These are phyloP conservation scores for Heterobasidion occidentale DNA, from an alignment of 1,284 basidiomycete genomes.

Conservation along the genomic window DNA sequence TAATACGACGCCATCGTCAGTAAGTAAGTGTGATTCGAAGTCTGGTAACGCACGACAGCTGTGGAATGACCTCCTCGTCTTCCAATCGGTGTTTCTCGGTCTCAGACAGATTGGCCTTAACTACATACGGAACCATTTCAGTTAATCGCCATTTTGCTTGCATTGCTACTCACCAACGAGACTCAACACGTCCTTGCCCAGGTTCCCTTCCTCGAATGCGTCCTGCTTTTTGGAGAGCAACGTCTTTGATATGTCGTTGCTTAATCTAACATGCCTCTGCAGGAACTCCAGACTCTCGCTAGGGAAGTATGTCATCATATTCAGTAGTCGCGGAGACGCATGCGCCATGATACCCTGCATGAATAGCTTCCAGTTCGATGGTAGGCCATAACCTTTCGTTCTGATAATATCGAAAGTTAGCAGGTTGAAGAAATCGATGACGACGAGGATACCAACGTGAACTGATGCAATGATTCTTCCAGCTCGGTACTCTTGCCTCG, in stretches of 20 bases:
- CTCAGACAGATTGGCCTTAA: constrained; percentile 44
- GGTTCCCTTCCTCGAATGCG: constrained; percentile 21
- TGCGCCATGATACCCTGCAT: constrained; percentile 18
- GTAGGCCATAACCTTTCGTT: constrained; percentile 10
- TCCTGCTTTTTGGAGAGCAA: constrained; percentile 20
- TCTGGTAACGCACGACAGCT: constrained; percentile 35
- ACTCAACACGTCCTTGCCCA: constrained; percentile 31
- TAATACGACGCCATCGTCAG: constrained; percentile 7
- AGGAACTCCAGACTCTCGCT: constrained; percentile 26
- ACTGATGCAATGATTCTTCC: not conserved
- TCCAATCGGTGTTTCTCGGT: constrained; percentile 33
- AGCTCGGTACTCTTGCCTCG: constrained; percentile 9
- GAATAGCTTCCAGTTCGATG: constrained; percentile 16
- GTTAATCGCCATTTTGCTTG: not conserved
- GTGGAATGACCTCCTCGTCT: constrained; percentile 44
- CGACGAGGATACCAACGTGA: not conserved
- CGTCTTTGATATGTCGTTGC: constrained; percentile 32
- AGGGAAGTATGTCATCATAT: constrained; percentile 28
- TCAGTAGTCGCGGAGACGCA: constrained; percentile 22
- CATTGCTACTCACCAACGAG: constrained; percentile 25
- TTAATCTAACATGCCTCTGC: constrained; percentile 27
- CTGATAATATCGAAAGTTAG: not conserved
- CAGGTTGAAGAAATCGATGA: not conserved
- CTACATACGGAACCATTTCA: constrained; percentile 19
- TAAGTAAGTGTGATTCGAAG: not conserved